A percentile compares a stretch with the other conserved stretches of the same genome.
phyloP scores from a whole-genome alignment of 2,329 filamentous ascomycete species.

The Cladosporium velox region DNA sequence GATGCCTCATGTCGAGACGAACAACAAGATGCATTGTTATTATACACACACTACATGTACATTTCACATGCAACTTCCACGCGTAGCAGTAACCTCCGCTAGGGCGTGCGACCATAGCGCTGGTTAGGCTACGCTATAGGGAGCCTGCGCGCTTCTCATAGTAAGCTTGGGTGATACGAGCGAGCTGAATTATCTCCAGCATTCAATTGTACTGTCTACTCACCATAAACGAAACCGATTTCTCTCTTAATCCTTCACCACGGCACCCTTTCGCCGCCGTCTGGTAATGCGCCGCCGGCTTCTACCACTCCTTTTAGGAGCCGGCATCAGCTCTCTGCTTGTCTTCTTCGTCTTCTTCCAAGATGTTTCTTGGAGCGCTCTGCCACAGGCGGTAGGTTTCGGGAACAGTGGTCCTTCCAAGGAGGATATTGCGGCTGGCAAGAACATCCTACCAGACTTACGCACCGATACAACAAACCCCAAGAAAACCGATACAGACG shows the following conservation, averaged over 20 bases:
- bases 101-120: not conserved
- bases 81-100: not conserved
- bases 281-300: conserved; percentile 32
- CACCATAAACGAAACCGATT: not conserved
- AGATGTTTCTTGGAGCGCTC: conserved; percentile 39
- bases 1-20: too few relatives aligned
- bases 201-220: not conserved
- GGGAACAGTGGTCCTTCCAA: conserved; percentile 32
- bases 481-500: conserved; percentile 27
- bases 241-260: conserved; percentile 20
- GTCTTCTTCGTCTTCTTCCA: conserved; percentile 36
- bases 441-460: conserved; percentile 31
- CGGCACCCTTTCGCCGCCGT: conserved; percentile 29
- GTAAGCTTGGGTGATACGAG: conserved; percentile 7
- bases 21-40: too few relatives aligned
- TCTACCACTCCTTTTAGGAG: conserved; percentile 14
- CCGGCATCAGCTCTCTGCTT: conserved; percentile 32
- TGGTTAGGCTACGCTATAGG: not conserved
- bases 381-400: conserved; percentile 42
- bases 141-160: not conserved
- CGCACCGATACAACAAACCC: conserved; percentile 21
- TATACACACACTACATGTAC: not conserved
- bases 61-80: not conserved
- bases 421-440: conserved; percentile 28
- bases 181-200: conserved; percentile 1